Evolutionary conservation across 768 basidiomycete genomes (phyloP).

Genomic region (Agrocybe pediades): DNA sequence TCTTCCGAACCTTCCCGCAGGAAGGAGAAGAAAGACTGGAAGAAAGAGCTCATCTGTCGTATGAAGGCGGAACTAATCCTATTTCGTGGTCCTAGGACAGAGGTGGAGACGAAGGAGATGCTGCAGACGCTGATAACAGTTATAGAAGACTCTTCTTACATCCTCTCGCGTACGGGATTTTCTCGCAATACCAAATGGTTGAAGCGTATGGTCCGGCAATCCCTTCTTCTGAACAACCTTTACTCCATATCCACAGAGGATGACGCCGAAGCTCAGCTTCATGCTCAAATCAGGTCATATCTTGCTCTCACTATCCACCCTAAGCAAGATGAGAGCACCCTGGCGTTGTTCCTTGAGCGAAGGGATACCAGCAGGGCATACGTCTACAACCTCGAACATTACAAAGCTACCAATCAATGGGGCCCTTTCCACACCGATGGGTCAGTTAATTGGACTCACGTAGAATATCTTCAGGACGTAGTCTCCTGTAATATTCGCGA

Average conservation of each 20-base stretch:
- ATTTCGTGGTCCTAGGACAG: conserved; percentile 14
- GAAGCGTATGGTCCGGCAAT: conserved; percentile 38
- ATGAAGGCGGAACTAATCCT: conserved; percentile 39
- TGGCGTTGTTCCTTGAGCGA: conserved; percentile 28
- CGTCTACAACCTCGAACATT: conserved; percentile 69
- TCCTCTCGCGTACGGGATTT: conserved; percentile 17
- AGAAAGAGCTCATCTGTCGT: conserved; percentile 38
- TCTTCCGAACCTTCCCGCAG: conserved; percentile 17
- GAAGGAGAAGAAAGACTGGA: conserved; percentile 28
- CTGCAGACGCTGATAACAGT: conserved; percentile 44
- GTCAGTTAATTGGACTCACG: conserved; percentile 62
- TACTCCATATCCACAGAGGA: conserved; percentile 8
- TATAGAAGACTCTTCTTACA: conserved; percentile 34
- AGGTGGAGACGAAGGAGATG: conserved; percentile 30
- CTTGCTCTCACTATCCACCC: conserved; percentile 45
- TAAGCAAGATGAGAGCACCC: conserved; percentile 26
- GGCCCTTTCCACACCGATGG: conserved; percentile 55
- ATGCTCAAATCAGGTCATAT: conserved; percentile 49
- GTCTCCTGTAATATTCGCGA: conserved; percentile 54
- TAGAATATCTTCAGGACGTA: conserved; percentile 60
- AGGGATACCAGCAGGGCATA: conserved; percentile 54
- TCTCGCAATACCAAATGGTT: conserved; percentile 52
- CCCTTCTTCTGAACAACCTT: conserved; percentile 33
- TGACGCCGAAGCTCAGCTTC: conserved; percentile 29
- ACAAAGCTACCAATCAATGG: conserved; percentile 49